Base-by-base conservation (phyloP, 176 grass and related monocot genomes). In the Carex kokanica region DNA sequence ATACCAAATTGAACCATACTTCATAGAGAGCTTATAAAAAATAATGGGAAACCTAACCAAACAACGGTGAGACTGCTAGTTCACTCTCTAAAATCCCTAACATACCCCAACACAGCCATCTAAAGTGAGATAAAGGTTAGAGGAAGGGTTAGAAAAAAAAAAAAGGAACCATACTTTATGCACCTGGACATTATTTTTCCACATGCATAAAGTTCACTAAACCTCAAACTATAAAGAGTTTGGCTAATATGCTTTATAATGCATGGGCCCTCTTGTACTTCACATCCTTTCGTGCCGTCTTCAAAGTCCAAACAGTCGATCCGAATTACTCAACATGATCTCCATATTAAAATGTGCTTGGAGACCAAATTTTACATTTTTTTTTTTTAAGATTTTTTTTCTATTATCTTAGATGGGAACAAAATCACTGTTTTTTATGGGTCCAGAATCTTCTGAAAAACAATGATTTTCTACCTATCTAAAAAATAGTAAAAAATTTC, bases 101-200 rank as follows among this genome's bases (percentile, higher is more conserved):
- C 51, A 1, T 20, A 15, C 73, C 49, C 16, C 2, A 10, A 54
- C 0, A 49, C 10, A 49, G 45, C 3, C 23, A 78, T 32, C 49
- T 24, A 56, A 56, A 55, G 49, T 56, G 24, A 56, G 31, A 56
- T 17, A 9, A 31, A 31, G 51, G 24, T 14, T 78, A 25, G 25
- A 24, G 58, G 16, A 25, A 17, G 18, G 7, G 58, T 2, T 2
- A 14, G 20, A 34, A 6, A 79, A 27, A 57, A 27, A 57, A 16
- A 4, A 34, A 74, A 74, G 10, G 13, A 7, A 74, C 18, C 16
- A 78, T 34, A 13, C 60, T 4, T 63, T 41, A 24, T 45, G 40
- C 55, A 81, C 58, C 18, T 81, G 21, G 38, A 81, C 32, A 64
- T 81, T 41, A 61, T 63, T 63, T 63, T 32, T 63, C 56, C 57